Evolutionary conservation across 73 alveolate species (phyloP), one percentile per base, ranked within the genome.

Genomic region (Halteria grandinella): DNA sequence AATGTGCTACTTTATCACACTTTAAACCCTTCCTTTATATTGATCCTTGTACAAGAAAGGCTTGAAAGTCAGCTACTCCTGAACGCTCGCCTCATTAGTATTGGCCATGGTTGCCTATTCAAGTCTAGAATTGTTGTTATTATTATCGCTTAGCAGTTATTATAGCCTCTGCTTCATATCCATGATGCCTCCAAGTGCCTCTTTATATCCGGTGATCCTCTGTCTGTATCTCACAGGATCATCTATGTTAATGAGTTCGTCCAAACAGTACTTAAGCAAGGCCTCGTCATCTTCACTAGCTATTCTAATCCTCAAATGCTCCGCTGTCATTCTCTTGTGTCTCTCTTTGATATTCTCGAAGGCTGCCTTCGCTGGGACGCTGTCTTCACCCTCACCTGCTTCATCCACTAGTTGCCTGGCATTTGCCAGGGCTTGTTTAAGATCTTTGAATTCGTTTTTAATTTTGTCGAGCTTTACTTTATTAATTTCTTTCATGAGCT

Each of bases 1-100:
- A n/a, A n/a, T n/a, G n/a, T n/a, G n/a, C n/a, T n/a, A n/a, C n/a
- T n/a, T n/a, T n/a, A n/a, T n/a, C n/a, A n/a, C n/a, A n/a, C n/a
- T 39, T 39, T 39, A 15, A 39, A 39, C 18, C 23, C 24, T 62
- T 2, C 41, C 41, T 31, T 40, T 62, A 21, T 62, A 62, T 17
- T 36, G 12, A 62, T 62, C 62, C 24, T 40, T 62, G 43, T 62
- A 62, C 17, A 62, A 52, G 24, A 62, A 62, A 17, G 78, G 78
- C 62, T 62, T 36, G 25, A 62, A 62, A 12, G 57, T 1, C n/a
- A n/a, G n/a, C n/a, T n/a, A n/a, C n/a, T n/a, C n/a, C n/a, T n/a
- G n/a, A n/a, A n/a, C n/a, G n/a, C n/a, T n/a, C n/a, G n/a, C n/a
- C n/a, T n/a, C n/a, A n/a, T n/a, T n/a, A n/a, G n/a, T n/a, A n/a